Percentiles rank a stretch among this genome's conserved stretches.
Evolutionary conservation across 179 eudicot species (phyloP).

Genomic region (Amaranthus tricolor): DNA sequence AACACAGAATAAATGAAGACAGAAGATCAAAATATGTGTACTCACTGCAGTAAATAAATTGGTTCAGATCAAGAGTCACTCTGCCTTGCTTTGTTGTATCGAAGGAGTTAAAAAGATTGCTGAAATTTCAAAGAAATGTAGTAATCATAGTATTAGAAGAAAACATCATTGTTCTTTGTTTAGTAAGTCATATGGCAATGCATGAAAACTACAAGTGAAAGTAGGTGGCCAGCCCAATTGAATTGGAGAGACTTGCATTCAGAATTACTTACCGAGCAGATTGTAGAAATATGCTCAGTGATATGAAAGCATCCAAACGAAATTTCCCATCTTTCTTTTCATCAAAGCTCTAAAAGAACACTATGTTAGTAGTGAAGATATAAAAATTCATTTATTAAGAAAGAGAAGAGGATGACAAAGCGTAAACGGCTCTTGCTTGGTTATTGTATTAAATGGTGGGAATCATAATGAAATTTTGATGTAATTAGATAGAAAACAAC

Average conservation of each 20-base stretch:
- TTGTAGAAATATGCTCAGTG: conserved; percentile 78
- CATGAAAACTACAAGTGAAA: not conserved
- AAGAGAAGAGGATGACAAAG: not conserved
- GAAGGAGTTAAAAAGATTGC: conserved; percentile 88
- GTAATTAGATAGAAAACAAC: not conserved
- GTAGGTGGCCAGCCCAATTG: not conserved
- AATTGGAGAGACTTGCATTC: conserved; percentile 3
- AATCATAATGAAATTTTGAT: not conserved
- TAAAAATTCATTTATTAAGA: not conserved
- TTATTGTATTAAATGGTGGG: too few species aligned
- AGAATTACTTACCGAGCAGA: conserved; percentile 63
- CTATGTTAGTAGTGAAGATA: conserved; percentile 6
- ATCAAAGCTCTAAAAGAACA: conserved; percentile 71
- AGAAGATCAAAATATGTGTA: conserved; percentile 9
- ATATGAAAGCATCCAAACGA: conserved; percentile 77
- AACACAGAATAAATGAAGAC: conserved; percentile 5
- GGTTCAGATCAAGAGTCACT: conserved; percentile 85
- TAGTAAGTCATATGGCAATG: not conserved
- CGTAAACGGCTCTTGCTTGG: too few species aligned
- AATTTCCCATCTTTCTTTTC: conserved; percentile 68
- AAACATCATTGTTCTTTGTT: not conserved
- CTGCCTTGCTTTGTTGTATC: conserved; percentile 86
- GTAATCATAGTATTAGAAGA: conserved; percentile 3
- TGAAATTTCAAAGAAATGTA: conserved; percentile 22
- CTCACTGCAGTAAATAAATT: conserved; percentile 89